A percentile compares a stretch with the other conserved stretches of the same genome.
Evolutionary conservation across 2,329 filamentous ascomycete genomes (phyloP).

Genomic region (Cercospora beticola): DNA sequence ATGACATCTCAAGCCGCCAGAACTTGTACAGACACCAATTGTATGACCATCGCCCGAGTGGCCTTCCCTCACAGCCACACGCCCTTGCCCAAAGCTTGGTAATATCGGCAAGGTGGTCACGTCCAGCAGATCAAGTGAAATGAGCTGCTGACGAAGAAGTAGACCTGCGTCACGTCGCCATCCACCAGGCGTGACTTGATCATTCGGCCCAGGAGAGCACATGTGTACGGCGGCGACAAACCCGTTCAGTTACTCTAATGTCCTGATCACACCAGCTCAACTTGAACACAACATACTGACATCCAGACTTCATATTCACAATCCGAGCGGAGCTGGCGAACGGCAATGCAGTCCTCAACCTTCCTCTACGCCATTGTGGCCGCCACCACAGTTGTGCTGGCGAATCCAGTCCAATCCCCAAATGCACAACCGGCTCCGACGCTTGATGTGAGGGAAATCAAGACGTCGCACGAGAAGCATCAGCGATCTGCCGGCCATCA

Average conservation of each 20-base stretch:
- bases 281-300: neutral
- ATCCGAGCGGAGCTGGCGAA: neutral
- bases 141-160: neutral
- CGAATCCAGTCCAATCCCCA: neutral
- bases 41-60: conserved; percentile 5
- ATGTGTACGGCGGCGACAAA: neutral
- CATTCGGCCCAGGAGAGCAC: neutral
- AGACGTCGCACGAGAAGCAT: neutral
- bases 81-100: neutral
- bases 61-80: neutral
- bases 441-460: neutral
- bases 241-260: neutral
- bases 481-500: neutral
- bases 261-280: neutral
- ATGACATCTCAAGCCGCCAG: neutral
- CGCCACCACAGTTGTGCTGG: neutral
- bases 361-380: neutral
- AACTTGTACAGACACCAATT: conserved; percentile 11
- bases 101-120: neutral
- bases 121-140: neutral
- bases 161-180: neutral
- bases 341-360: neutral
- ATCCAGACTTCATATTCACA: neutral
- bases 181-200: neutral
- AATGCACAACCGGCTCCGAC: neutral